Percentiles rank a stretch among this genome's conserved stretches.
Evolutionary conservation across 1,284 basidiomycete species (phyloP).

Genomic region (Jaminaea rosea): DNA sequence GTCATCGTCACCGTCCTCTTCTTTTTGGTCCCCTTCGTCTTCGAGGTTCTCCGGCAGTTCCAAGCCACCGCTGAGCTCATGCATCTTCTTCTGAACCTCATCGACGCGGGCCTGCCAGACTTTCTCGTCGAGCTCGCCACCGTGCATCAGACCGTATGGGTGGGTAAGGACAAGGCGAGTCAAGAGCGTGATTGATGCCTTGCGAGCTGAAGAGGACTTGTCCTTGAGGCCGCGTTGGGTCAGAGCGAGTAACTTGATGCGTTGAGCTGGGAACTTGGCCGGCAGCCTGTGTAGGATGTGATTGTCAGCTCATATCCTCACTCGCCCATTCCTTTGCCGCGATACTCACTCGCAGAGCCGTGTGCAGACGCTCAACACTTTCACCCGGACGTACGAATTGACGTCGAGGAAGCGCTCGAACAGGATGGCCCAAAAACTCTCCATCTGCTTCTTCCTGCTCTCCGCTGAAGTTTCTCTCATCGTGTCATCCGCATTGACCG

Average conservation of each 20-base stretch:
- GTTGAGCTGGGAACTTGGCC: constrained; percentile 77
- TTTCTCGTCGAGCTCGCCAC: constrained; percentile 65
- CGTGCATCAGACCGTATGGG: constrained; percentile 76
- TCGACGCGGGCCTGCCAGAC: constrained; percentile 66
- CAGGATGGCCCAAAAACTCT: constrained; percentile 70
- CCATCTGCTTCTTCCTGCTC: constrained; percentile 70
- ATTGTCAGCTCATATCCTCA: no score
- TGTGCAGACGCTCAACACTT: constrained; percentile 68
- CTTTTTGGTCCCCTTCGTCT: constrained; percentile 46
- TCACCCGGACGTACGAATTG: constrained; percentile 81
- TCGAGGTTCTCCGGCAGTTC: constrained; percentile 31
- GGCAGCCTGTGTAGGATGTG: constrained; percentile 57
- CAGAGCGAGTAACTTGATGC: constrained; percentile 64
- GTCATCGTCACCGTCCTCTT: constrained; percentile 43
- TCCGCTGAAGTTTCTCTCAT: constrained; percentile 31
- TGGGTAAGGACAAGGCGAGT: constrained; percentile 75
- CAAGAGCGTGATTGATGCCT: constrained; percentile 70
- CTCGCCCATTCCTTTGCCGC: no score
- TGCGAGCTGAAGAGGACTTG: constrained; percentile 78
- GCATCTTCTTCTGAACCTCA: constrained; percentile 54
- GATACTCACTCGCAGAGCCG: constrained; percentile 58
- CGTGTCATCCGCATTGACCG: constrained; percentile 14
- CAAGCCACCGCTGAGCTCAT: constrained; percentile 40
- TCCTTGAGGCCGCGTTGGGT: constrained; percentile 77
- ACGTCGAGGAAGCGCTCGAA: constrained; percentile 79